phyloP scores from a whole-genome alignment of 2,329 filamentous ascomycete genomes.

The Dactylellina sp. region DNA sequence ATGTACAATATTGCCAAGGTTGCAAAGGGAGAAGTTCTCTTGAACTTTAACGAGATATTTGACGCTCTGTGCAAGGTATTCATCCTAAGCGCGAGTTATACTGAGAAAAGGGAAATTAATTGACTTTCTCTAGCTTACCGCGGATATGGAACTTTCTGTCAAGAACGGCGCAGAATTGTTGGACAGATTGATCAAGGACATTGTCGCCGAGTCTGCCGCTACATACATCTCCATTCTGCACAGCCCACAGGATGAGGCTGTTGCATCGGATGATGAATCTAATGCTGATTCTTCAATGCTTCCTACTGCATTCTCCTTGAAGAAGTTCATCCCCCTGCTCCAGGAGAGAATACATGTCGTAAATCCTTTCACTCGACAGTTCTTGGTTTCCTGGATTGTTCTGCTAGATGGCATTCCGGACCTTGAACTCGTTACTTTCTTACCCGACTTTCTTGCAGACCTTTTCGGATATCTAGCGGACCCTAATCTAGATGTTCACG shows the following conservation, averaged over 20 bases:
- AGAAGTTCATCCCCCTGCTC: conserved; percentile 89
- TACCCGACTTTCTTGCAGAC: conserved; percentile 90
- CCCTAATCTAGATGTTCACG: conserved; percentile 91
- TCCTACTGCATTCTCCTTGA: conserved; percentile 90
- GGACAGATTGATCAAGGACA: conserved; percentile 78
- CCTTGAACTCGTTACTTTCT: conserved; percentile 88
- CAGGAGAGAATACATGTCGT: conserved; percentile 94
- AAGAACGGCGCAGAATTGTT: conserved; percentile 97
- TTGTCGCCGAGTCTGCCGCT: conserved; percentile 61
- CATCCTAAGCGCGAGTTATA: conserved; percentile 15
- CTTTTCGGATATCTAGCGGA: conserved; percentile 93
- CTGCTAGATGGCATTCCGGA: conserved; percentile 96
- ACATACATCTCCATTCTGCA: conserved; percentile 93
- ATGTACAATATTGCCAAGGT: conserved; percentile 99
- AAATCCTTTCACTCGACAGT: conserved; percentile 93
- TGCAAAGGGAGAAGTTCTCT: conserved; percentile 93
- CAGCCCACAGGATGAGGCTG: conserved; percentile 61
- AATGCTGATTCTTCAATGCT: conserved; percentile 66
- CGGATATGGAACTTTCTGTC: conserved; percentile 94
- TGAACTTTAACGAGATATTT: conserved; percentile 99
- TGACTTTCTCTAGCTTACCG: conserved; percentile 76
- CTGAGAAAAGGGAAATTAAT: conserved; percentile 3
- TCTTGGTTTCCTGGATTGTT: conserved; percentile 95
- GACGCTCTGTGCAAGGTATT: conserved; percentile 93
- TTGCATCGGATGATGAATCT: conserved; percentile 63